Percentiles rank a stretch among this genome's conserved stretches.
phyloP scores from a whole-genome alignment of 2,329 filamentous ascomycete genomes.

The Aspergillus neoniger region DNA sequence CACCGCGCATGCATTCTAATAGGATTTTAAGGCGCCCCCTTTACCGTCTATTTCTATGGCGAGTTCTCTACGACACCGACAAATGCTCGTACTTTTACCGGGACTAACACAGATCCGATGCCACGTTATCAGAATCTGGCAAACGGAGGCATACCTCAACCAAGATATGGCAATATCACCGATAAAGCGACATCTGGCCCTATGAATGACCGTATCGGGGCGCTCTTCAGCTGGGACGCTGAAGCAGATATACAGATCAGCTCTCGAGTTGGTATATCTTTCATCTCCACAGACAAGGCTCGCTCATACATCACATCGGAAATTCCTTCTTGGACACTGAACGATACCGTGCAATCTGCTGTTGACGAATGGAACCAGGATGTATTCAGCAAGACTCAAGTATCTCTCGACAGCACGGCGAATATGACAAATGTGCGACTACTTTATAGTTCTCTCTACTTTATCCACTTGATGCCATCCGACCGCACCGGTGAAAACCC shows the following conservation, averaged over 20 bases:
- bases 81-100: slow-evolving; percentile 41
- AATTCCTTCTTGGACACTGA: slow-evolving; percentile 65
- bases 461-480: slow-evolving; percentile 68
- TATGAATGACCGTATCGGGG: slow-evolving; percentile 58
- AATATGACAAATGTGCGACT: slow-evolving; percentile 33
- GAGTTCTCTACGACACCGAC: slow-evolving; percentile 43
- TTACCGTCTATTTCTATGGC: slow-evolving; percentile 49
- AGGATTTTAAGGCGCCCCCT: slow-evolving; percentile 35
- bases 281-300: slow-evolving; percentile 65
- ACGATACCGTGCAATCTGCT: slow-evolving; percentile 53
- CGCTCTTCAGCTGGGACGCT: slow-evolving; percentile 61
- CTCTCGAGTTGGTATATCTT: slow-evolving; percentile 67
- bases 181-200: slow-evolving; percentile 58
- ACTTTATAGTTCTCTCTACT: slow-evolving; percentile 52
- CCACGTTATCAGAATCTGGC: slow-evolving; percentile 53
- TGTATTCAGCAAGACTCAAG: slow-evolving; percentile 48
- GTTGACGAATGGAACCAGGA: slow-evolving; percentile 62
- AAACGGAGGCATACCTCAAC: slow-evolving; percentile 60
- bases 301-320: slow-evolving; percentile 66
- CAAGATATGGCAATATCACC: slow-evolving; percentile 52
- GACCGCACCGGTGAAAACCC: slow-evolving; percentile 73
- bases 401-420: slow-evolving; percentile 35
- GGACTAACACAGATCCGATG: slow-evolving; percentile 38
- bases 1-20: not conserved
- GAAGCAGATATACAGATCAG: slow-evolving; percentile 53